Evolutionary conservation across 2,329 filamentous ascomycete genomes (phyloP).

Genomic region (Podosphaera aphanis): DNA sequence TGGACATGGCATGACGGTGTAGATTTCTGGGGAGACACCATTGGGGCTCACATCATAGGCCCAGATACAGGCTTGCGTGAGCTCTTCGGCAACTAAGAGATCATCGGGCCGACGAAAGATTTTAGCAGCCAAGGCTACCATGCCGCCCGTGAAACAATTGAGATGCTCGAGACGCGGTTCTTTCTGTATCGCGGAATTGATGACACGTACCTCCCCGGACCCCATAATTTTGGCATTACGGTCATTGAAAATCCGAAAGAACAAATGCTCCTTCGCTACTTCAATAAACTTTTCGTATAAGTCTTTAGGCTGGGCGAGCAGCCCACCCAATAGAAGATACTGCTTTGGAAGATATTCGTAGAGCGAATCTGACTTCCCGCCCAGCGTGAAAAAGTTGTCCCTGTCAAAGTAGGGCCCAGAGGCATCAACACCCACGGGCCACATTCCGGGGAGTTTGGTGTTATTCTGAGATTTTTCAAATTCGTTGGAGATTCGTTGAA

Average conservation of each 20-base stretch:
- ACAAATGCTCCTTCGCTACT: slow-evolving; percentile 22
- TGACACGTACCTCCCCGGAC: slow-evolving; percentile 22
- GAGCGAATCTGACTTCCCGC: slow-evolving; percentile 31
- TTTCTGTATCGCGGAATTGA: slow-evolving; percentile 22
- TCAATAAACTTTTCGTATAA: slow-evolving; percentile 24
- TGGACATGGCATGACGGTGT: slow-evolving; percentile 19
- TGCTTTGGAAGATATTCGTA: slow-evolving; percentile 46
- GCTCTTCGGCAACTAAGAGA: slow-evolving; percentile 28
- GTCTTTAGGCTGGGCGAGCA: slow-evolving; percentile 24
- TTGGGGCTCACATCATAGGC: slow-evolving; percentile 31
- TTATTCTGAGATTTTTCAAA: slow-evolving; percentile 29
- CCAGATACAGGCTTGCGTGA: slow-evolving; percentile 41
- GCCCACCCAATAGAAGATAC: slow-evolving; percentile 41
- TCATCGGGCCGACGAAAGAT: slow-evolving; percentile 32
- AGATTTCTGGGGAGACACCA: slow-evolving; percentile 36
- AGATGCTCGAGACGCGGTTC: slow-evolving; percentile 32
- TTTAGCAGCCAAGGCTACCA: slow-evolving; percentile 42
- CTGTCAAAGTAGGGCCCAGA: slow-evolving; percentile 31
- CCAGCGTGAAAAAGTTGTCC: slow-evolving; percentile 30
- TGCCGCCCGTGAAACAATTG: slow-evolving; percentile 47
- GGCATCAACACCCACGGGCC: slow-evolving; percentile 30
- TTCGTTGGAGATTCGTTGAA: slow-evolving; percentile 30
- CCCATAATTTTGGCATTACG: slow-evolving; percentile 20
- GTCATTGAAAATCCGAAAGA: slow-evolving; percentile 23
- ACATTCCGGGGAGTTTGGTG: slow-evolving; percentile 36